Percentiles rank a stretch among this genome's conserved stretches.
Conservation (phyloP, 192 early-diverging fungal species). For the Backusella tarrabulga region DNA sequence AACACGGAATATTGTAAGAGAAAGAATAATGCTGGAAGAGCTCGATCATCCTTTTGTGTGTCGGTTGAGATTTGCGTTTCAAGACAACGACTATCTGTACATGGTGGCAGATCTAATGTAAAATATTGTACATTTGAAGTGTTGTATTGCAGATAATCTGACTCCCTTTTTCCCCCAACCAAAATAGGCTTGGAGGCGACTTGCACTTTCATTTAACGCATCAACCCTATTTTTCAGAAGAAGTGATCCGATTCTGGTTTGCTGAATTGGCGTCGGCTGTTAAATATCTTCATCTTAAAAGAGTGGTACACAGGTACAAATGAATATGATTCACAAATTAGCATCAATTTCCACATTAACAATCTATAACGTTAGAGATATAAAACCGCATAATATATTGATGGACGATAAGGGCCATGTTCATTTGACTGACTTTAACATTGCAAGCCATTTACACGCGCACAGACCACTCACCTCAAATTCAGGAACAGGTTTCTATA, state of each 20-base stretch:
- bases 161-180: no score
- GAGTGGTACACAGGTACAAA: constrained; percentile 77
- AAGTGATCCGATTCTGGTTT: constrained; percentile 79
- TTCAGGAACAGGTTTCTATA: constrained; percentile 91
- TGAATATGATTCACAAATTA: neutral
- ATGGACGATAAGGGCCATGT: constrained; percentile 81
- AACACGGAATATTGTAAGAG: constrained; percentile 78
- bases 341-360: neutral
- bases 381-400: constrained; percentile 94
- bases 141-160: no score
- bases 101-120: constrained; percentile 90
- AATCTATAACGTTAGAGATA: constrained; percentile 51
- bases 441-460: constrained; percentile 70
- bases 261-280: constrained; percentile 84
- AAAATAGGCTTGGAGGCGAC: constrained; percentile 75
- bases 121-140: neutral
- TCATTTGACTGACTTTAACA: constrained; percentile 96
- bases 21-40: constrained; percentile 74
- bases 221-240: constrained; percentile 68
- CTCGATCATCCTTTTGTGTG: constrained; percentile 66
- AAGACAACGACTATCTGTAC: constrained; percentile 85
- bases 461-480: constrained; percentile 69
- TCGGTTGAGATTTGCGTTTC: constrained; percentile 87
- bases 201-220: constrained; percentile 79
- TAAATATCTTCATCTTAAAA: constrained; percentile 77